Evolutionary conservation across 345 rosid genomes (phyloP), one percentile per base, ranked within the genome.

Genomic region (Populus simonii): DNA sequence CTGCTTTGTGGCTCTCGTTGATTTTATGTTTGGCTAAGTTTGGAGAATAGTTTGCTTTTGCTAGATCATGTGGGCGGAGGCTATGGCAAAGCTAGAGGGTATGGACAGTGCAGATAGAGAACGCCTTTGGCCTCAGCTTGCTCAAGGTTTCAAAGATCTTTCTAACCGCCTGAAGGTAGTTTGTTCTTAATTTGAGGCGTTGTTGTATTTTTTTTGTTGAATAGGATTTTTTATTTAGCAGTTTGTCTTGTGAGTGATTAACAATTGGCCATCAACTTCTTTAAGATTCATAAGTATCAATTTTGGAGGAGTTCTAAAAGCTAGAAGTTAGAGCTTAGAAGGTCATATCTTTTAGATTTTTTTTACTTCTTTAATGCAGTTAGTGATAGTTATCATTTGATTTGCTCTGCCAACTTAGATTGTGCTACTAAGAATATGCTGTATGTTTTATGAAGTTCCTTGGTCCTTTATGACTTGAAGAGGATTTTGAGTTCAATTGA

Each of bases 11-110:
- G 6, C 65, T 76, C 12, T 66, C 38, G 38, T 9, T 22, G 63
- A 41, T 63, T 59, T 70, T 83, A 5, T 76, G 8, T 33, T 41
- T 82, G 61, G 81, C 81, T 85, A 84, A 83, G 72, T 45, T 65
- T 66, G 84, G 68, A 77, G 78, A 82, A 74, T 89, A 85, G 86
- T 87, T 88, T 86, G 84, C 78, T 81, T 77, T 45, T 88, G 83
- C 77, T 86, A 96, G 99, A 94, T 92, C 61, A 92, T 91, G 98
- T 96, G 97, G 98, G 95, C 92, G 8, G 99, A 96, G 88, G 95
- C 98, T 22, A 91, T 91, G 95, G 85, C 89, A 35, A 96, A 94
- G 81, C 89, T 96, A 70, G 98, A 94, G 86, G 97, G 98, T 43
- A 94, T 96, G 99, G 97, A 94, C 78, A 89, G 92, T 71, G 74